phyloP scores from a whole-genome alignment of 805 yeast species.

The Ogataea sp. region DNA sequence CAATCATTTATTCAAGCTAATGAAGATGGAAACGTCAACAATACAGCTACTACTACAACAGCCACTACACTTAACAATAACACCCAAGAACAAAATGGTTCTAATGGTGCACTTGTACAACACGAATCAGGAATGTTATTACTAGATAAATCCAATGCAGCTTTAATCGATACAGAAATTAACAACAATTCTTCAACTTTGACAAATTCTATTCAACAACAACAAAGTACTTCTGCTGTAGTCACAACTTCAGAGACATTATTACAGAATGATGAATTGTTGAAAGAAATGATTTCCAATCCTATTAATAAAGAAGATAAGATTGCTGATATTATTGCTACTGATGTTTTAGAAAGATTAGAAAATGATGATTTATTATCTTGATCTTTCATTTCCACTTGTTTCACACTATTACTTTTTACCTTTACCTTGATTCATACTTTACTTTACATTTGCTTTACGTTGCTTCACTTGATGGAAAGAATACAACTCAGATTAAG shows the following conservation, averaged over 20 bases:
- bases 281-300: background rate
- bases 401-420: background rate
- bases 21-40: background rate
- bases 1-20: too few relatives aligned
- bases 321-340: constrained; percentile 2
- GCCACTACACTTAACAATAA: background rate
- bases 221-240: background rate
- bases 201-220: background rate
- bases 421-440: too few relatives aligned
- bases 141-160: background rate
- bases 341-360: constrained; percentile 3
- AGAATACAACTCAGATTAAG: too few relatives aligned
- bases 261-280: too few relatives aligned
- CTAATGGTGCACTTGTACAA: too few relatives aligned
- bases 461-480: too few relatives aligned
- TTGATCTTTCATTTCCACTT: background rate
- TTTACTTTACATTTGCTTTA: too few relatives aligned
- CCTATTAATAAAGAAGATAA: background rate
- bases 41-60: too few relatives aligned
- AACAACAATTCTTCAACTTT: background rate
- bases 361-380: background rate
- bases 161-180: background rate
- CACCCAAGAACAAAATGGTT: background rate
- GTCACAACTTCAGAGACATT: background rate
- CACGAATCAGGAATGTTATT: too few relatives aligned